Conservation (phyloP, 345 rosid species). For the Eucalyptus guilfoylei region DNA sequence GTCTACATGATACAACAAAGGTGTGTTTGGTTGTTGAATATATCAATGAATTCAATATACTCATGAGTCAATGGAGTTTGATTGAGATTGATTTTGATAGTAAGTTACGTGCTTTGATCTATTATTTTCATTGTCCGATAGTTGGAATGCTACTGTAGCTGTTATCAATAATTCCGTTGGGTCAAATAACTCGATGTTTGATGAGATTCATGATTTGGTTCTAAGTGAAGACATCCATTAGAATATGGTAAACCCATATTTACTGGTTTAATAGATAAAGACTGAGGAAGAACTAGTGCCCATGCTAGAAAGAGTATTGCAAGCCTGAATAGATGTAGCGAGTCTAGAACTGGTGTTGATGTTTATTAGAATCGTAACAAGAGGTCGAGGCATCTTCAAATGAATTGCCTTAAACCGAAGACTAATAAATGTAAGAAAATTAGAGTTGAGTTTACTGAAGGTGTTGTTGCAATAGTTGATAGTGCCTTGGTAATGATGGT, state of each 20-base stretch:
- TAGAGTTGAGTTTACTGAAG: neutral
- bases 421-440: neutral
- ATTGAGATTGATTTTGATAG: neutral
- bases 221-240: neutral
- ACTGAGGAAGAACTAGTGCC: neutral
- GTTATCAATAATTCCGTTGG: neutral
- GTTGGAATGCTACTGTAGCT: neutral
- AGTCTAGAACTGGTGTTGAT: neutral
- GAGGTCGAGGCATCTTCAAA: neutral
- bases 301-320: neutral
- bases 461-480: neutral
- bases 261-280: neutral
- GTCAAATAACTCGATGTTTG: neutral
- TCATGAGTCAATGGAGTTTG: neutral
- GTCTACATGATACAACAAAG: neutral
- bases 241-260: neutral
- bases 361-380: neutral
- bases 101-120: neutral
- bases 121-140: neutral
- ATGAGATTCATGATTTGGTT: neutral
- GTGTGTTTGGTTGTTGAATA: neutral
- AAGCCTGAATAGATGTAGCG: neutral
- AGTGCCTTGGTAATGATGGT: neutral
- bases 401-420: neutral
- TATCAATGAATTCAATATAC: neutral